Evolutionary conservation across 2,329 filamentous ascomycete species (phyloP), one percentile per base, ranked within the genome.

Genomic region (Plectosphaerella plurivora): DNA sequence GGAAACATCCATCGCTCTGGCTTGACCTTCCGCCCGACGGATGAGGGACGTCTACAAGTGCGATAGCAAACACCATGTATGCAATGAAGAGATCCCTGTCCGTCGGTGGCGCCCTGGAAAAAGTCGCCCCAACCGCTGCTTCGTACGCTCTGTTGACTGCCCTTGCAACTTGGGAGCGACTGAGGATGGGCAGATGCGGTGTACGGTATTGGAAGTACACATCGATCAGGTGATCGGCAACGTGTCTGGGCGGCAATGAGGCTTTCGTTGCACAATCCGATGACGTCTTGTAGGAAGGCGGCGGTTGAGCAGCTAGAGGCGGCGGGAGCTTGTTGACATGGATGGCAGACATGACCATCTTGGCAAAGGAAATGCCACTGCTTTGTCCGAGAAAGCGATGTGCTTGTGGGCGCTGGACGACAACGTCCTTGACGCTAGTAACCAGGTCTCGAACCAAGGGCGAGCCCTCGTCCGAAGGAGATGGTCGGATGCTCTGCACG

Each of bases 11-110:
- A 47, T 69, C 65, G 51, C 63, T 68, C 50, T 68, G 63, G 15
- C 50, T 50, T 16, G 60, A 52, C 20, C 65, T 56, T 10, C 57
- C 54, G 1, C 58, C 61, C 16, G 59, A 59, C 18, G 60, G 48
- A 42, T 61, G 56, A 6, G 57, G 62, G 18, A 66, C 54, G 45
- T 62, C 58, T 39, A 59, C 63, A 8, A 68, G 60, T 4, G 59
- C 63, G n/a, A 68, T 67, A n/a, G 65, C 63, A 16, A 68, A 59
- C 20, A 68, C 57, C 61, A 68, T 67, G 54, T 66, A 68, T 9
- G 59, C 57, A 5, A 58, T 61, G 50, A 68, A 68, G 14, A 65
- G 50, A 51, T 65, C 57, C 46, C 45, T 60, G 16, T 63, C 58
- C 4, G 54, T 50, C 49, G 25, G 25, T 28, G 25, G 25, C 25